phyloP scores from a whole-genome alignment of 78 protist species.

The Planoprotostelium fungivorum region DNA sequence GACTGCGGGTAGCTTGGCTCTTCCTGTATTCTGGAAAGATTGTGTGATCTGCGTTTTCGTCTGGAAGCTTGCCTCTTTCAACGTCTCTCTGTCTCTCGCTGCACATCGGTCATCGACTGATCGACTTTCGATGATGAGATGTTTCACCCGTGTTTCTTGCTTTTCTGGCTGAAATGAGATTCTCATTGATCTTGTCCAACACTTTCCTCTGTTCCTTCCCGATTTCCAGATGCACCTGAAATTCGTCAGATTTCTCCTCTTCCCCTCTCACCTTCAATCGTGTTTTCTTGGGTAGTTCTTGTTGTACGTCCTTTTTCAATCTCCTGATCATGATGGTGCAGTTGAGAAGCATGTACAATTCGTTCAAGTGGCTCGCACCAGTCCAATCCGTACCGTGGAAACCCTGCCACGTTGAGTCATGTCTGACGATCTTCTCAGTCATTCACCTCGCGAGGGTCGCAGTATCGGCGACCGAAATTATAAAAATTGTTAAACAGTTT shows the following conservation, averaged over 20 bases:
- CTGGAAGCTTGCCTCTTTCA: background rate
- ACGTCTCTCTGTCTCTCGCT: background rate
- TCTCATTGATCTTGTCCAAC: background rate
- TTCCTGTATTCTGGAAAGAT: slow-evolving; percentile 28
- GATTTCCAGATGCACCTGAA: background rate
- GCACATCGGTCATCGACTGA: background rate
- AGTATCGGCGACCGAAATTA: slow-evolving; percentile 49
- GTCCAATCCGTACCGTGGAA: background rate
- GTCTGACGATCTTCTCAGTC: background rate
- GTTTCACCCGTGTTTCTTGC: background rate
- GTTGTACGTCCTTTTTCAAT: slow-evolving; percentile 65
- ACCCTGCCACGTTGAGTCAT: background rate
- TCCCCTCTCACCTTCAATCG: slow-evolving; percentile 17
- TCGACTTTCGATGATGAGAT: background rate
- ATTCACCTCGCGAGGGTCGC: slow-evolving; percentile 32
- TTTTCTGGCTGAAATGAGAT: background rate
- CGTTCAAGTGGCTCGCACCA: background rate
- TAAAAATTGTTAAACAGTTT: slow-evolving; percentile 18
- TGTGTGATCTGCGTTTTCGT: background rate
- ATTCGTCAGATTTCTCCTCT: background rate
- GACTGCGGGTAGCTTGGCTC: slow-evolving; percentile 28
- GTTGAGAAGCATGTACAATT: background rate
- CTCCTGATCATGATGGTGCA: slow-evolving; percentile 74
- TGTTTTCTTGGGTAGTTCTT: slow-evolving; percentile 76
- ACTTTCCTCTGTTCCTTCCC: background rate